Evolutionary conservation across 129 eudicot genomes (phyloP).

Genomic region (Pittosporum tobira): DNA sequence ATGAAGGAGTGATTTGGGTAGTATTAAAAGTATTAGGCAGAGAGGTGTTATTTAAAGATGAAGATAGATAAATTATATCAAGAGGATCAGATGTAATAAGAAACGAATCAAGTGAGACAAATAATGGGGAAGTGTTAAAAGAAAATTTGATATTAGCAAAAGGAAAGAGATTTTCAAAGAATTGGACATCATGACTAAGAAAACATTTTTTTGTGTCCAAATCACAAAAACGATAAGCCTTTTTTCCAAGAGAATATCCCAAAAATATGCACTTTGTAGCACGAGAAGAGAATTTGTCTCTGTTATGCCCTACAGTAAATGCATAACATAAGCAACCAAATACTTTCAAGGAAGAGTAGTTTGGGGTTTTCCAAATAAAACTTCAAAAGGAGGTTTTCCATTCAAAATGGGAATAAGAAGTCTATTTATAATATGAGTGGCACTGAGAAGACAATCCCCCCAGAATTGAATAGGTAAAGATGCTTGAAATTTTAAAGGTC

Average conservation of each 20-base stretch:
- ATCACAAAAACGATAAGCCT: neutral
- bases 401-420: neutral
- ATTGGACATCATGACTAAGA: neutral
- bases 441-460: neutral
- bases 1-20: too few relatives aligned
- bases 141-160: too few relatives aligned
- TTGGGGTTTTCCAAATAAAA: neutral
- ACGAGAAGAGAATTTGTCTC: neutral
- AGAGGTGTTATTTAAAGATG: too few relatives aligned
- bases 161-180: neutral
- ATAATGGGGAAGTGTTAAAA: too few relatives aligned
- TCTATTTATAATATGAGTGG: neutral
- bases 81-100: too few relatives aligned
- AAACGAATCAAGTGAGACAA: too few relatives aligned
- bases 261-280: neutral
- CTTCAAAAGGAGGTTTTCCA: neutral
- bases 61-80: too few relatives aligned
- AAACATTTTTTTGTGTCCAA: neutral
- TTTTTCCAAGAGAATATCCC: neutral
- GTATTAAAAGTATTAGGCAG: too few relatives aligned
- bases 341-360: neutral
- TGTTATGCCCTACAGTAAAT: neutral
- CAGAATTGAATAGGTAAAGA: neutral
- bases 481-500: constrained; percentile 4
- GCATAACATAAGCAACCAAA: constrained; percentile 3